These are phyloP conservation scores for Penicillium sp. DNA, from an alignment of 2,329 filamentous ascomycete genomes.

Conservation along the genomic window DNA sequence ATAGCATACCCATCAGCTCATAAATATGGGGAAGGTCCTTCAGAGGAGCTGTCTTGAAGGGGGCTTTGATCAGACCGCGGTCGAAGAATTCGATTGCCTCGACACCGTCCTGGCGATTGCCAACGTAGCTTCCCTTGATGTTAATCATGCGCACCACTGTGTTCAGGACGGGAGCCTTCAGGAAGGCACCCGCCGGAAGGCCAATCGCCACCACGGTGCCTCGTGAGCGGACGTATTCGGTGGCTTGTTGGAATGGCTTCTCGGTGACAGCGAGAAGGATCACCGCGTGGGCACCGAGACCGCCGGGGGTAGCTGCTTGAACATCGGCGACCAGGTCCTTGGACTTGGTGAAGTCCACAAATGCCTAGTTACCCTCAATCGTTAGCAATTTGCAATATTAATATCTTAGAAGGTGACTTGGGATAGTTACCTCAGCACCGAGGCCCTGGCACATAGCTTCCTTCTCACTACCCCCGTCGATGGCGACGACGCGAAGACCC, in stretches of 20 bases:
- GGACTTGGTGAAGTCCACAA: slow-evolving; percentile 60
- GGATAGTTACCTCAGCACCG: too few relatives aligned
- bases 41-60: too few relatives aligned
- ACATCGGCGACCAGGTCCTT: slow-evolving; percentile 54
- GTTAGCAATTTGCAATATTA: too few relatives aligned
- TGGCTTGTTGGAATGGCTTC: slow-evolving; percentile 49
- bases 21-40: too few relatives aligned
- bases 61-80: slow-evolving; percentile 47
- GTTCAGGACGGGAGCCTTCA: slow-evolving; percentile 41
- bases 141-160: too few relatives aligned
- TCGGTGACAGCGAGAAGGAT: slow-evolving; percentile 55
- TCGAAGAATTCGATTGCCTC: slow-evolving; percentile 49
- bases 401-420: too few relatives aligned
- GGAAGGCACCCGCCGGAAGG: slow-evolving; percentile 47
- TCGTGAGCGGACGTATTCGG: slow-evolving; percentile 48
- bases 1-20: not conserved
- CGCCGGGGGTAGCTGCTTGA: slow-evolving; percentile 51
- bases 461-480: slow-evolving; percentile 63
- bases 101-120: slow-evolving; percentile 50
- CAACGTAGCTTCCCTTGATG: slow-evolving; percentile 51
- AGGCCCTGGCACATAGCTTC: too few relatives aligned
- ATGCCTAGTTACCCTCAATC: slow-evolving; percentile 63
- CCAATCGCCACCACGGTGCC: slow-evolving; percentile 54
- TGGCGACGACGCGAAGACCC: slow-evolving; percentile 62
- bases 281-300: slow-evolving; percentile 54